Base-by-base conservation (phyloP, 2,329 filamentous ascomycete genomes). In the Passalora sequoiae region DNA sequence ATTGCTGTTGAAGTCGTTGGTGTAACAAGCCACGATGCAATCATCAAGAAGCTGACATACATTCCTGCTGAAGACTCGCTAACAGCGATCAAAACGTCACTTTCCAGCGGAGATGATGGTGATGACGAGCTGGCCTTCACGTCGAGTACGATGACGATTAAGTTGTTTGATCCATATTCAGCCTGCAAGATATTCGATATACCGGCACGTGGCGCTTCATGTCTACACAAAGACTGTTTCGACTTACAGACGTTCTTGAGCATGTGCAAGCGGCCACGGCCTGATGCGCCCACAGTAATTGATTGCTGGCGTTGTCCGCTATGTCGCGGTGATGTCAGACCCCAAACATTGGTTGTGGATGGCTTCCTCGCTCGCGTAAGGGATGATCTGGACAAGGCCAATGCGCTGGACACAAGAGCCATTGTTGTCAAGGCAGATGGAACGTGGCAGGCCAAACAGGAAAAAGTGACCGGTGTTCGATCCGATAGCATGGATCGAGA, bases 251-350 rank as follows among this genome's bases (percentile, higher is more conserved):
- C 78, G 1, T 97, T 87, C 70, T 75, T 98, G 6, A 65, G 72
- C 10, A 86, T 83, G 4, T 79, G 86, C 12, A 55, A 54, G 21
- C 73, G 69, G 53, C 55, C 59, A 38, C 61, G 70, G 54, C 29
- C 63, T 49, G 30, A 42, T 15, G 49, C 41, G 35, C 51, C 60
- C 4, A 56, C 51, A 6, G 66, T 75, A 42, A 70, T 77, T 0
- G 86, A 92, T 57, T 77, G 78, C 40, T 96, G 89, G 89, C 83
- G 77, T 50, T 98, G 92, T 57, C 92, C 92, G 0, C 79, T 94
- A 21, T 97, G 91, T 63, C 72, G 73, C 19, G 70, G 68, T 22
- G 89, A 96, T 63, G 88, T 85, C 8, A 77, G 89, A 10, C 92
- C 91, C 0, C 70, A 73, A 17, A 77, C 70, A 47, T 74, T 97